Percentiles rank a stretch among this genome's conserved stretches.
These are phyloP conservation scores for Lactifluus subvellereus DNA, from an alignment of 768 basidiomycete genomes.

Conservation along the genomic window DNA sequence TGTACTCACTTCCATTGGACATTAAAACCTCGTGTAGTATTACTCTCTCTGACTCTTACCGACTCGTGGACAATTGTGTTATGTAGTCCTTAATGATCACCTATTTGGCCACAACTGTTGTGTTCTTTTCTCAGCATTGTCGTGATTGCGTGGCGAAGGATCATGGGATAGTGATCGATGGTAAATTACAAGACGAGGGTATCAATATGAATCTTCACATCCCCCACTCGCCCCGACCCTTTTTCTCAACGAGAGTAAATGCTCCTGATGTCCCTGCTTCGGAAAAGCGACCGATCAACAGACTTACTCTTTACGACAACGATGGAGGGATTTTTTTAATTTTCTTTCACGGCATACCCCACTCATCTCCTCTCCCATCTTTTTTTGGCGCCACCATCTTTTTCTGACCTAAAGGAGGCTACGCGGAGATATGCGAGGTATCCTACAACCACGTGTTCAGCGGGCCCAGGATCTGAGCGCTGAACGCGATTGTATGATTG, in stretches of 20 bases:
- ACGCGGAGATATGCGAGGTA: neutral
- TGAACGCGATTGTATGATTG: neutral
- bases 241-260: neutral
- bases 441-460: neutral
- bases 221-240: neutral
- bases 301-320: neutral
- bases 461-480: neutral
- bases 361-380: neutral
- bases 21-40: slow-evolving; percentile 11
- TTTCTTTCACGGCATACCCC: slow-evolving; percentile 4
- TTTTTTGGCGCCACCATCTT: slow-evolving; percentile 14
- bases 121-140: neutral
- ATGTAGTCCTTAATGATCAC: slow-evolving; percentile 13
- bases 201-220: neutral
- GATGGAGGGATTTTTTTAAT: neutral
- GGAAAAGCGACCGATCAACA: slow-evolving; percentile 9
- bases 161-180: neutral
- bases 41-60: neutral
- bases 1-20: slow-evolving; percentile 16
- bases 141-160: neutral
- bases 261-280: neutral
- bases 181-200: neutral
- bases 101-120: slow-evolving; percentile 1
- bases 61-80: slow-evolving; percentile 15
- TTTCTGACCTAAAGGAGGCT: neutral